Conservation (phyloP, 768 basidiomycete genomes). For the Pulveroboletus frians region DNA sequence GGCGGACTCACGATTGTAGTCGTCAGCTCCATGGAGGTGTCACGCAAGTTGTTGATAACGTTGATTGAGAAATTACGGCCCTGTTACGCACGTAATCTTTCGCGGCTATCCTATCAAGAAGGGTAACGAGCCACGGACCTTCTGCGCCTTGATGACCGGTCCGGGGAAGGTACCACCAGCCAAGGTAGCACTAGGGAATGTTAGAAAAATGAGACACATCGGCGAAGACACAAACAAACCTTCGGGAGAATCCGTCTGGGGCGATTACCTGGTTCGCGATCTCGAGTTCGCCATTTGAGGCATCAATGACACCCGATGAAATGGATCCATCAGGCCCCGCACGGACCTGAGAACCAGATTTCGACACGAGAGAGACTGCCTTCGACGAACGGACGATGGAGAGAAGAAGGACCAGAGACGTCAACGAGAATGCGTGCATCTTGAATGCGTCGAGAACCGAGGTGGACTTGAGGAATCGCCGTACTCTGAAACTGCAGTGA, state of each 20-base stretch:
- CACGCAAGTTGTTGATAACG: slow-evolving; percentile 31
- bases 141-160: slow-evolving; percentile 41
- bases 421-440: slow-evolving; percentile 16
- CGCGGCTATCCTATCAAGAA: not conserved
- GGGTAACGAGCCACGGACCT: slow-evolving; percentile 22
- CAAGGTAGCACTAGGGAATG: slow-evolving; percentile 34
- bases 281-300: slow-evolving; percentile 29
- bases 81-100: slow-evolving; percentile 15
- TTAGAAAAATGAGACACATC: not conserved
- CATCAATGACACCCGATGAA: slow-evolving; percentile 18
- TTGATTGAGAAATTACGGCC: slow-evolving; percentile 34
- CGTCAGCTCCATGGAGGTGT: slow-evolving; percentile 30
- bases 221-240: slow-evolving; percentile 23
- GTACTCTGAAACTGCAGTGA: not conserved
- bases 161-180: slow-evolving; percentile 47
- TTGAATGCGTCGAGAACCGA: slow-evolving; percentile 14
- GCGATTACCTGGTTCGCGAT: slow-evolving; percentile 41
- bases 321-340: not conserved
- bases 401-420: slow-evolving; percentile 12
- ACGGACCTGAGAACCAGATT: slow-evolving; percentile 1
- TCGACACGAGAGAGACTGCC: slow-evolving; percentile 17
- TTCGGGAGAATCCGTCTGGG: slow-evolving; percentile 45
- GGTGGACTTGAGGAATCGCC: slow-evolving; percentile 13
- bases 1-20: slow-evolving; percentile 34
- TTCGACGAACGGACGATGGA: slow-evolving; percentile 7